These are phyloP conservation scores for Xylaria acuta DNA, from an alignment of 495 filamentous ascomycete species.

Conservation along the genomic window DNA sequence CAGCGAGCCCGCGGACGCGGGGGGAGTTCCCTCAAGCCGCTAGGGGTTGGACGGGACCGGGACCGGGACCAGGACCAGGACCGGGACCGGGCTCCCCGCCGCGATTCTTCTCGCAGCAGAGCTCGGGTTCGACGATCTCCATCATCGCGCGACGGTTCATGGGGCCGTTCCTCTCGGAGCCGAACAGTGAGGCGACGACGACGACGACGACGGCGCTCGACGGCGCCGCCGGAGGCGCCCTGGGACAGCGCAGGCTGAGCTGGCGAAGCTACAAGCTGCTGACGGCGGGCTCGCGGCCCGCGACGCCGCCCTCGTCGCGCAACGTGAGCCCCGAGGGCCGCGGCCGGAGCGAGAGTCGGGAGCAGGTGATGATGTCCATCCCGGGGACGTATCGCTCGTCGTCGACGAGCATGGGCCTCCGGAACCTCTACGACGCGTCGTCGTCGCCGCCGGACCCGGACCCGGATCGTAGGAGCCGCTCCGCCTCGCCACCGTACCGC, in stretches of 20 bases:
- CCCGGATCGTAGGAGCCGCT: neutral
- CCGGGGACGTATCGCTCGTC: neutral
- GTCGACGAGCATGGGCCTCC: constrained; percentile 12
- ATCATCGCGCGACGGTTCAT: constrained; percentile 17
- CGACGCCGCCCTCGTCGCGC: constrained; percentile 15
- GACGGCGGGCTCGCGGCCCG: constrained; percentile 10
- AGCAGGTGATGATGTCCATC: neutral
- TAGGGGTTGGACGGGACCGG: neutral
- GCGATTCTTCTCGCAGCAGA: constrained; percentile 1
- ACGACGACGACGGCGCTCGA: neutral
- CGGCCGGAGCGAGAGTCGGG: neutral
- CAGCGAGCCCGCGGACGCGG: neutral
- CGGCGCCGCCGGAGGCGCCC: neutral
- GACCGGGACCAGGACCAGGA: neutral
- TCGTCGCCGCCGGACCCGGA: too few relatives aligned
- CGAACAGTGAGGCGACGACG: neutral
- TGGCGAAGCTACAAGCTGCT: constrained; percentile 25
- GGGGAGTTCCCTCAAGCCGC: neutral
- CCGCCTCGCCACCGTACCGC: neutral
- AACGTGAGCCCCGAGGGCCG: constrained; percentile 2
- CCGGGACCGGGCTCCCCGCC: neutral
- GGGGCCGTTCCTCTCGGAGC: constrained; percentile 23
- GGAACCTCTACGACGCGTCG: neutral
- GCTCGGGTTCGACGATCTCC: constrained; percentile 19
- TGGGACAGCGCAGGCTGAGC: neutral